Conservation (phyloP, 2,329 filamentous ascomycete genomes). For the Byssochlamys sp. region DNA sequence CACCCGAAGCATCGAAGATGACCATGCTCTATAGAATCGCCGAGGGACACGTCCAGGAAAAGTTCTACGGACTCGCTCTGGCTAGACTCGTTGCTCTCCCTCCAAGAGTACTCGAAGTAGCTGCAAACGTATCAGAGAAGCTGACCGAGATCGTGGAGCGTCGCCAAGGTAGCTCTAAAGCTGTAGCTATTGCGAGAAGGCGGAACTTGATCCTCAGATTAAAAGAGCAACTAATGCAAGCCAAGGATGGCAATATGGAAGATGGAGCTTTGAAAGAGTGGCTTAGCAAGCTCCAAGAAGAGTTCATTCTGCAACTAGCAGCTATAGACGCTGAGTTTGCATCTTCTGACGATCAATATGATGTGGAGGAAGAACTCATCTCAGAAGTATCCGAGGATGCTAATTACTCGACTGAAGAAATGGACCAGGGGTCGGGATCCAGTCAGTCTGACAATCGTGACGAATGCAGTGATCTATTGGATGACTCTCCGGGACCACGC, state of each 20-base stretch:
- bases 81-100: slow-evolving; percentile 69
- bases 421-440: too few relatives aligned
- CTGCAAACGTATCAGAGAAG: slow-evolving; percentile 55
- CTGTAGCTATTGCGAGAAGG: slow-evolving; percentile 51
- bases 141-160: slow-evolving; percentile 51
- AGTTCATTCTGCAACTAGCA: slow-evolving; percentile 65
- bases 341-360: slow-evolving; percentile 3
- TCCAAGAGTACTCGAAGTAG: slow-evolving; percentile 54
- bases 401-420: too few relatives aligned
- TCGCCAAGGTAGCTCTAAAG: slow-evolving; percentile 50
- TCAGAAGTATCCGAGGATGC: neutral
- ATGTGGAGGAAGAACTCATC: neutral
- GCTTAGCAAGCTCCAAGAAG: slow-evolving; percentile 58
- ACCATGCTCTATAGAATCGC: slow-evolving; percentile 81
- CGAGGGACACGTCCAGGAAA: slow-evolving; percentile 59
- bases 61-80: slow-evolving; percentile 75
- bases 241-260: slow-evolving; percentile 55
- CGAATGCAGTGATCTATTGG: too few relatives aligned
- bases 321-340: slow-evolving; percentile 44
- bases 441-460: too few relatives aligned
- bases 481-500: too few relatives aligned
- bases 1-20: slow-evolving; percentile 51
- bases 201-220: slow-evolving; percentile 65
- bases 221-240: slow-evolving; percentile 62
- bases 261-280: slow-evolving; percentile 54